Conservation (phyloP, 495 filamentous ascomycete species). For the Penicillium steckii region DNA sequence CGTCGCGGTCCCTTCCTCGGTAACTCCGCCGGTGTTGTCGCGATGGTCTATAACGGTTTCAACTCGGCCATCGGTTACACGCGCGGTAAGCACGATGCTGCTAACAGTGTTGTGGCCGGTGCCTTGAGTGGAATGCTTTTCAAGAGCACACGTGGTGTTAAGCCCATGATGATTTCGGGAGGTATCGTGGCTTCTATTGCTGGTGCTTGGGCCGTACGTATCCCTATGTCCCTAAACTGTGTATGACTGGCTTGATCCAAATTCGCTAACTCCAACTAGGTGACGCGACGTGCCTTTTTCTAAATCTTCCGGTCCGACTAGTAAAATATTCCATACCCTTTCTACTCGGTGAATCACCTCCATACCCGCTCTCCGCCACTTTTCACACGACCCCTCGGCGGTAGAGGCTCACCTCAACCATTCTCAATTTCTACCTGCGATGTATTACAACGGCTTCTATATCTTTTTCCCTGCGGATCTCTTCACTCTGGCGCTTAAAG, state of each 20-base stretch:
- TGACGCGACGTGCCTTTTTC: constrained; percentile 57
- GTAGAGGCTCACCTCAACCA: constrained; percentile 23
- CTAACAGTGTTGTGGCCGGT: constrained; percentile 84
- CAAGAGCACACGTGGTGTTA: constrained; percentile 86
- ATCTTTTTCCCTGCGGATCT: constrained; percentile 32
- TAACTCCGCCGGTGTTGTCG: constrained; percentile 91
- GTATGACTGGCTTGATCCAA: background rate
- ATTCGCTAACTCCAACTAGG: constrained; percentile 43
- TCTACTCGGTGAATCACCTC: constrained; percentile 17
- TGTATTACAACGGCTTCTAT: constrained; percentile 47
- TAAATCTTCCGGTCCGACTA: constrained; percentile 29
- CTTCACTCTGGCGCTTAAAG: constrained; percentile 52
- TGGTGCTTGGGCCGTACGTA: constrained; percentile 83
- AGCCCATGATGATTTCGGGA: constrained; percentile 90
- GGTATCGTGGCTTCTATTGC: constrained; percentile 82
- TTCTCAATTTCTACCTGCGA: constrained; percentile 31
- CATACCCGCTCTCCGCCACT: constrained; percentile 28
- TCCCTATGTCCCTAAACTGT: background rate
- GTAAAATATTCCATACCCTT: constrained; percentile 17
- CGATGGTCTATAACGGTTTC: constrained; percentile 90
- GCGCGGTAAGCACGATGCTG: constrained; percentile 85
- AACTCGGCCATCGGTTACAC: constrained; percentile 87
- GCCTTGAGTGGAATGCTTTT: constrained; percentile 88
- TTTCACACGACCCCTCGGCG: constrained; percentile 31
- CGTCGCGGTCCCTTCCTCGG: constrained; percentile 93